These are phyloP conservation scores for Pichia sp. DNA, from an alignment of 1,139 yeast species.

Conservation along the genomic window DNA sequence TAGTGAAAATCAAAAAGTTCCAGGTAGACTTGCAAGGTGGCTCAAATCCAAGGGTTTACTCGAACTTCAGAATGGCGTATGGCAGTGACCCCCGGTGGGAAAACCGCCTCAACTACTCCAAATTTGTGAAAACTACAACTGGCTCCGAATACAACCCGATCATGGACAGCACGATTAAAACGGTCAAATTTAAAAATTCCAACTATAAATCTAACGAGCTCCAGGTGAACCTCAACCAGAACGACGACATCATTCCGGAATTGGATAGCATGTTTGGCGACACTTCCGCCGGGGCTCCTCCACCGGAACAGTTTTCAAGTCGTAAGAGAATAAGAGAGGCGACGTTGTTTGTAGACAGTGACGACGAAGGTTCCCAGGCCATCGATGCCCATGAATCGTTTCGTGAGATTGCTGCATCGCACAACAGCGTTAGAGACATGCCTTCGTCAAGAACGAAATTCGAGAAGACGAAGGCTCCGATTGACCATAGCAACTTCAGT, in stretches of 20 bases:
- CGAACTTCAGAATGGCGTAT: slow-evolving; percentile 7
- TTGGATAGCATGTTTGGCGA: slow-evolving; percentile 17
- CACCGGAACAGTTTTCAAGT: background rate
- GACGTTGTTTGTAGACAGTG: slow-evolving; percentile 16
- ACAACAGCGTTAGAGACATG: background rate
- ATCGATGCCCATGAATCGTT: background rate
- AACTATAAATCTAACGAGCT: slow-evolving; percentile 21
- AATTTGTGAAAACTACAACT: slow-evolving; percentile 21
- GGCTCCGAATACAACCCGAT: slow-evolving; percentile 21
- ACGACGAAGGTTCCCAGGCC: slow-evolving; percentile 3
- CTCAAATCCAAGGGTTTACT: slow-evolving; percentile 11
- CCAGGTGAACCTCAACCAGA: slow-evolving; percentile 13
- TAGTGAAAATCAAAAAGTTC: slow-evolving; percentile 23
- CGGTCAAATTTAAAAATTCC: slow-evolving; percentile 23
- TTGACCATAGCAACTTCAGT: background rate
- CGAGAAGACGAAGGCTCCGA: background rate
- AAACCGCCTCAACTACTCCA: slow-evolving; percentile 25
- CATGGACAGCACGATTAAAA: slow-evolving; percentile 27
- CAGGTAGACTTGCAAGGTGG: slow-evolving; percentile 2
- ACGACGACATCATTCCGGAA: slow-evolving; percentile 17
- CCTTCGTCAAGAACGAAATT: background rate
- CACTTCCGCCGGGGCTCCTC: background rate
- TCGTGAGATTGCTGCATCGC: slow-evolving; percentile 5
- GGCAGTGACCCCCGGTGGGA: slow-evolving; percentile 22
- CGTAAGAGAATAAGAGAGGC: slow-evolving; percentile 10